Conservation (phyloP, 805 yeast genomes). For the Hanseniaspora meyeri region DNA sequence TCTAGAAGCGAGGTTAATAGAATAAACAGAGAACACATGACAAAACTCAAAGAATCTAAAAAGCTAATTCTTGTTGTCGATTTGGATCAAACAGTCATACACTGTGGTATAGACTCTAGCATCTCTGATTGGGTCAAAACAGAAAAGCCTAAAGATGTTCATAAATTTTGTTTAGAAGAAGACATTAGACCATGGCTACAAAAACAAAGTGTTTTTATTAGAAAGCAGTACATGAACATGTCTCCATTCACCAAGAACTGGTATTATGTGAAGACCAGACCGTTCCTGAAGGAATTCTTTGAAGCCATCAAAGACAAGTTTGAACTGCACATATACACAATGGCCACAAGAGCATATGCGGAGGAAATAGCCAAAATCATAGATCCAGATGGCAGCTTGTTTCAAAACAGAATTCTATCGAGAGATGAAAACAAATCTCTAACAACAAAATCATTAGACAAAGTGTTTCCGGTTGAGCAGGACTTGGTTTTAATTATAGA, state of each 20-base stretch:
- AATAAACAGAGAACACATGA: conserved; percentile 58
- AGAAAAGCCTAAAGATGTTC: conserved; percentile 72
- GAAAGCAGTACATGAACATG: conserved; percentile 43
- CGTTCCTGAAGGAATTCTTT: conserved; percentile 69
- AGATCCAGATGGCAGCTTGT: conserved; percentile 76
- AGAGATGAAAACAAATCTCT: conserved; percentile 91
- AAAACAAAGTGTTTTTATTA: conserved; percentile 37
- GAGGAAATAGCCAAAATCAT: conserved; percentile 76
- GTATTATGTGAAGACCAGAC: conserved; percentile 87
- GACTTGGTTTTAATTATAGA: conserved; percentile 94
- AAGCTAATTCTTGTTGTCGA: conserved; percentile 87
- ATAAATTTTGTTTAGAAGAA: conserved; percentile 65
- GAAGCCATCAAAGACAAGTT: conserved; percentile 49
- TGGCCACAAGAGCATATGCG: conserved; percentile 96
- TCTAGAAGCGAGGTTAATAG: conserved; percentile 76
- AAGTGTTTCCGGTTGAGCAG: conserved; percentile 90
- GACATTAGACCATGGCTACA: conserved; percentile 30
- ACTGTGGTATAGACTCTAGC: conserved; percentile 86
- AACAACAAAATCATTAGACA: conserved; percentile 73
- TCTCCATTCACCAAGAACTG: conserved; percentile 42
- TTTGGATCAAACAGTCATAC: conserved; percentile 92
- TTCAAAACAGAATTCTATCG: conserved; percentile 83
- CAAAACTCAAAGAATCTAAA: conserved; percentile 44
- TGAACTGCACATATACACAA: conserved; percentile 90
- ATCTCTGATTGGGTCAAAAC: conserved; percentile 94